Conservation (phyloP, 2,329 filamentous ascomycete species). For the Chrysoporthe puriensis region DNA sequence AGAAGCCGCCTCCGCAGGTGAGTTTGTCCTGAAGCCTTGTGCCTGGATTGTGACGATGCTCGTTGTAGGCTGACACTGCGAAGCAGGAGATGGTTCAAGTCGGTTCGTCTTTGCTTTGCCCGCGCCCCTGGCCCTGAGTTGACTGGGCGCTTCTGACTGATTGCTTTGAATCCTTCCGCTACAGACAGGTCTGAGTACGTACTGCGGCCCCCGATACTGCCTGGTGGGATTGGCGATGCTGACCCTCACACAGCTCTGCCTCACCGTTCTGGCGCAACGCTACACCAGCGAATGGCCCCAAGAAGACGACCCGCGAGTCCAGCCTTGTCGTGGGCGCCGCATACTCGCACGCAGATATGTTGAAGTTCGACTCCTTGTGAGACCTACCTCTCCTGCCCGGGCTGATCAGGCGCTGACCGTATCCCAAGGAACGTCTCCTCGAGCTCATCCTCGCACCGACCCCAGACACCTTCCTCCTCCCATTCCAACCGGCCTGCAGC, state of each 20-base stretch:
- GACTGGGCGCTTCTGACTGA: slow-evolving; percentile 35
- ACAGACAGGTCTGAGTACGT: slow-evolving; percentile 68
- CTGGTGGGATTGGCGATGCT: slow-evolving; percentile 31
- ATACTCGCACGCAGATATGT: slow-evolving; percentile 94
- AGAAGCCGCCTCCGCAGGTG: slow-evolving; percentile 76
- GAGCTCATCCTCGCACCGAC: slow-evolving; percentile 62
- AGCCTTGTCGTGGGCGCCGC: slow-evolving; percentile 87
- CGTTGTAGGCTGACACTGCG: slow-evolving; percentile 42
- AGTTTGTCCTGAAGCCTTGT: slow-evolving; percentile 35
- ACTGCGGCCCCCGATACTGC: slow-evolving; percentile 23
- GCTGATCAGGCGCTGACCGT: slow-evolving; percentile 30
- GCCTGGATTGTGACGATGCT: neutral
- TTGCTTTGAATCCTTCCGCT: slow-evolving; percentile 29
- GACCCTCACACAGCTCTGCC: slow-evolving; percentile 64
- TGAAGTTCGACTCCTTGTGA: slow-evolving; percentile 84
- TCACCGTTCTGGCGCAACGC: slow-evolving; percentile 85
- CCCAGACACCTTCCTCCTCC: slow-evolving; percentile 75
- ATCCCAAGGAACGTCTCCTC: slow-evolving; percentile 27
- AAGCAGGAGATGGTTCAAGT: slow-evolving; percentile 99
- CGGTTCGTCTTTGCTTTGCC: slow-evolving; percentile 62
- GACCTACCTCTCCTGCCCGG: slow-evolving; percentile 34
- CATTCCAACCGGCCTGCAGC: slow-evolving; percentile 48
- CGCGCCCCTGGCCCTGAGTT: slow-evolving; percentile 7
- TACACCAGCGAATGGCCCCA: slow-evolving; percentile 42
- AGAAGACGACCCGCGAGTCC: slow-evolving; percentile 61